Percentiles rank a stretch among this genome's conserved stretches.
phyloP scores from a whole-genome alignment of 306 rosid species.

The Ormosia emarginata region DNA sequence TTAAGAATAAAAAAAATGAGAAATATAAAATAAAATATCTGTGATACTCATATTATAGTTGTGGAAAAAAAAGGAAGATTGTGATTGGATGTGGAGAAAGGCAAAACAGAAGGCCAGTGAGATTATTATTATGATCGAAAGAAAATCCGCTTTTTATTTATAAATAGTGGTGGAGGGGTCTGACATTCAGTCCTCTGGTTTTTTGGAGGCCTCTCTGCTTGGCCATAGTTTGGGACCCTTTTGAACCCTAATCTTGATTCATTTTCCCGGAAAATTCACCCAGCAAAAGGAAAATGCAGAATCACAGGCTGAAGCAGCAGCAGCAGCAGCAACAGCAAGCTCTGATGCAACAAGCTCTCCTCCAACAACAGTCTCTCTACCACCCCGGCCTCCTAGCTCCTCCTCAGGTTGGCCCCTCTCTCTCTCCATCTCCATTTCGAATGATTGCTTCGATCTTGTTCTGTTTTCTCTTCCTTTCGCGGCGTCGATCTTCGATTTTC shows the following conservation, averaged over 20 bases:
- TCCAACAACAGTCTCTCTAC: constrained; percentile 93
- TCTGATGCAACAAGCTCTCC: constrained; percentile 97
- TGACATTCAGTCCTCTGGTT: constrained; percentile 6
- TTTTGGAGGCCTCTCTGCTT: constrained; percentile 30
- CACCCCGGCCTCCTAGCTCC: constrained; percentile 97
- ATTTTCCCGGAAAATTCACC: constrained; percentile 33
- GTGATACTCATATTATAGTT: too few species aligned
- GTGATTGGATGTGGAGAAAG: not conserved
- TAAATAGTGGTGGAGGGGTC: constrained; percentile 4
- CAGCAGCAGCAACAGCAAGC: constrained; percentile 97
- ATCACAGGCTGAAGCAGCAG: constrained; percentile 93
- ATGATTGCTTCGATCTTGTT: not conserved
- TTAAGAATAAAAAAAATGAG: not conserved
- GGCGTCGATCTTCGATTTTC: not conserved
- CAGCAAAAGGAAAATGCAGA: constrained; percentile 77
- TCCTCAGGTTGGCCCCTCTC: constrained; percentile 67
- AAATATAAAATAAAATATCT: not conserved
- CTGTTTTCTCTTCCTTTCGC: not conserved
- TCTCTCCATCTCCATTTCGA: not conserved
- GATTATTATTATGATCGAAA: too few species aligned
- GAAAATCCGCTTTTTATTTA: not conserved
- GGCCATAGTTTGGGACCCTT: constrained; percentile 2
- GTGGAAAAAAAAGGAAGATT: not conserved
- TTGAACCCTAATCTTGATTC: constrained; percentile 63
- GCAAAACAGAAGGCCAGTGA: not conserved